These are phyloP conservation scores for Alliaria petiolata DNA, from an alignment of 345 rosid genomes.

Conservation along the genomic window DNA sequence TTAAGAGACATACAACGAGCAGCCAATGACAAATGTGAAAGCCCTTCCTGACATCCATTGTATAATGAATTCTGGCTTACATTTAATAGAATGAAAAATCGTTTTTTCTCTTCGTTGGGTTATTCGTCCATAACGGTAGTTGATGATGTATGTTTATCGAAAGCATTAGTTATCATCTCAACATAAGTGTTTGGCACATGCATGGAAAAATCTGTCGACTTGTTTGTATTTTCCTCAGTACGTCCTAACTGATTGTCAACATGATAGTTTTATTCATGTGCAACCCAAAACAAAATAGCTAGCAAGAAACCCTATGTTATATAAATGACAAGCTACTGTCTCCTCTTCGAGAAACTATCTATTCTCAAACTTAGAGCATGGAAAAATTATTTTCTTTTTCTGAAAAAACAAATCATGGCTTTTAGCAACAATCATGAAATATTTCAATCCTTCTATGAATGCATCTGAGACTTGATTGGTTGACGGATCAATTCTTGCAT, in stretches of 20 bases:
- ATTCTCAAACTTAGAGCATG: too few species aligned
- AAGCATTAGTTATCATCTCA: not conserved
- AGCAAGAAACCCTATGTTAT: not conserved
- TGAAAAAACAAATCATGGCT: not conserved
- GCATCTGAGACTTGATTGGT: not conserved
- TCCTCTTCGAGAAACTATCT: not conserved
- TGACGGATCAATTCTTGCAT: not conserved
- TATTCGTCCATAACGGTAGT: not conserved
- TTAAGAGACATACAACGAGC: too few species aligned
- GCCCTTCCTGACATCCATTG: too few species aligned
- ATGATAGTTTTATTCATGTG: not conserved
- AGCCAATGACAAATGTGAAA: too few species aligned
- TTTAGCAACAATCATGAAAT: not conserved
- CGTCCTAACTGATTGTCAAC: not conserved
- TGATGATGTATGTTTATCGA: not conserved
- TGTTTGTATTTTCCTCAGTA: not conserved
- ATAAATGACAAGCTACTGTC: not conserved
- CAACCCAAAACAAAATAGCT: not conserved
- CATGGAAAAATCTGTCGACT: not conserved
- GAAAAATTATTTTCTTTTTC: not conserved
- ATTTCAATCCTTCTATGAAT: not conserved
- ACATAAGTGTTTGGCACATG: not conserved
- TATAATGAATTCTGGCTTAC: too few species aligned
- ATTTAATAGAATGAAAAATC: not conserved
- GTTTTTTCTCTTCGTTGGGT: not conserved